Percentiles rank a stretch among this genome's conserved stretches.
These are phyloP conservation scores for Aquilaria malaccensis DNA, from an alignment of 345 rosid genomes.

Conservation along the genomic window DNA sequence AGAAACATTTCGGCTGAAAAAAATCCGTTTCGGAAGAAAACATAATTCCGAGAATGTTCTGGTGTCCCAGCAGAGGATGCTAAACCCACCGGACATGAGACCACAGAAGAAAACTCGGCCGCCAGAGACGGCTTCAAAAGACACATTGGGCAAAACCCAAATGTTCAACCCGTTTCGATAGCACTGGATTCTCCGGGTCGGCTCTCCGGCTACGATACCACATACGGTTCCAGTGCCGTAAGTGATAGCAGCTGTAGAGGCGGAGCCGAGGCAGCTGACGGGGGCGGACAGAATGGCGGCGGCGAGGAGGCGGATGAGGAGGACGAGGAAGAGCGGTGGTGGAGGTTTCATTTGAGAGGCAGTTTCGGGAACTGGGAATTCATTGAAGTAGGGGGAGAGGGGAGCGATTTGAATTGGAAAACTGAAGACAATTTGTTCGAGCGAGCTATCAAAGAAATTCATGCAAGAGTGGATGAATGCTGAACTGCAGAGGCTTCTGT, in stretches of 20 bases:
- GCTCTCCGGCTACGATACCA: conserved; percentile 37
- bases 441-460: too few relatives aligned
- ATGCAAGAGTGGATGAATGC: too few relatives aligned
- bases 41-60: not conserved
- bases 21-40: conserved; percentile 30
- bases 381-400: conserved; percentile 12
- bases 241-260: conserved; percentile 34
- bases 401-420: not conserved
- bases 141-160: conserved; percentile 25
- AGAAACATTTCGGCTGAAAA: conserved; percentile 15
- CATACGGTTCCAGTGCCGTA: conserved; percentile 32
- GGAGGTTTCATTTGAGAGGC: conserved; percentile 21
- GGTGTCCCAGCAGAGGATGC: conserved; percentile 48
- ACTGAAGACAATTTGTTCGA: too few relatives aligned
- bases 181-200: conserved; percentile 39
- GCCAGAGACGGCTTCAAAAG: conserved; percentile 49
- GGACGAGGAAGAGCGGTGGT: conserved; percentile 1
- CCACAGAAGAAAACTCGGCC: conserved; percentile 46
- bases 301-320: conserved; percentile 1
- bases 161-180: conserved; percentile 27
- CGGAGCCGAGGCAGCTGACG: conserved; percentile 28
- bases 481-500: too few relatives aligned
- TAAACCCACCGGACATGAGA: conserved; percentile 40
- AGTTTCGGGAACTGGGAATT: conserved; percentile 8
- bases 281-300: not conserved